Conservation (phyloP, 306 rosid genomes). For the Quercus berberidifolia region DNA sequence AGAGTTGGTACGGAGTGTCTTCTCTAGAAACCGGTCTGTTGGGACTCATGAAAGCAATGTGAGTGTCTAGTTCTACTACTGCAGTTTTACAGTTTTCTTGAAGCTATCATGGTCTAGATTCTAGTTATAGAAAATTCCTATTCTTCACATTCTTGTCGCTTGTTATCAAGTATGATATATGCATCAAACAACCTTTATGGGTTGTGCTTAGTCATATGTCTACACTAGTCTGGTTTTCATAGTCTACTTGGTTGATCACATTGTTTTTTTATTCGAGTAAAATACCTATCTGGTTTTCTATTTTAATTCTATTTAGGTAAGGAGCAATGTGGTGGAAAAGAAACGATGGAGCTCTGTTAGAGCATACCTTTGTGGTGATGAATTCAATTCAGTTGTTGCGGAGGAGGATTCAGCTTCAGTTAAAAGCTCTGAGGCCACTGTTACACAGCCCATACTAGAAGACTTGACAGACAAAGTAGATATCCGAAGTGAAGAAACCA, state of each 20-base stretch:
- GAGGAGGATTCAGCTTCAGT: slow-evolving; percentile 71
- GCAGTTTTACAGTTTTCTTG: background rate
- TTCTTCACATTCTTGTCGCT: background rate
- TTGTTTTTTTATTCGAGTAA: background rate
- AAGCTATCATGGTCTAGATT: background rate
- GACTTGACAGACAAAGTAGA: slow-evolving; percentile 27
- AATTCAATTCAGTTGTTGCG: slow-evolving; percentile 65
- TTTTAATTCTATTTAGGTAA: slow-evolving; percentile 37
- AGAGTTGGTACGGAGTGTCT: slow-evolving; percentile 73
- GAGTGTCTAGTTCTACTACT: slow-evolving; percentile 25
- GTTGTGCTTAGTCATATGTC: background rate
- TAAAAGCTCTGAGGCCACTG: slow-evolving; percentile 56
- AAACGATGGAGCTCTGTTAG: slow-evolving; percentile 75
- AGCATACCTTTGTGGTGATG: slow-evolving; percentile 87
- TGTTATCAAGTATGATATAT: too few relatives aligned
- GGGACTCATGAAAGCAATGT: slow-evolving; percentile 56
- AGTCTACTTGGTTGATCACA: background rate
- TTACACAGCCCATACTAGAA: slow-evolving; percentile 45
- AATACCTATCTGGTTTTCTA: background rate
- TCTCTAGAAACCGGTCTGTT: slow-evolving; percentile 53
- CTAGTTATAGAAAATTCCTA: background rate
- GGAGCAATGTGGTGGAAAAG: slow-evolving; percentile 50
- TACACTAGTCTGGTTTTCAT: background rate
- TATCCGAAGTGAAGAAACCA: slow-evolving; percentile 37
- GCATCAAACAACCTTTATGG: too few relatives aligned